phyloP scores from a whole-genome alignment of 2,329 filamentous ascomycete genomes.

The Didymella segeticola region DNA sequence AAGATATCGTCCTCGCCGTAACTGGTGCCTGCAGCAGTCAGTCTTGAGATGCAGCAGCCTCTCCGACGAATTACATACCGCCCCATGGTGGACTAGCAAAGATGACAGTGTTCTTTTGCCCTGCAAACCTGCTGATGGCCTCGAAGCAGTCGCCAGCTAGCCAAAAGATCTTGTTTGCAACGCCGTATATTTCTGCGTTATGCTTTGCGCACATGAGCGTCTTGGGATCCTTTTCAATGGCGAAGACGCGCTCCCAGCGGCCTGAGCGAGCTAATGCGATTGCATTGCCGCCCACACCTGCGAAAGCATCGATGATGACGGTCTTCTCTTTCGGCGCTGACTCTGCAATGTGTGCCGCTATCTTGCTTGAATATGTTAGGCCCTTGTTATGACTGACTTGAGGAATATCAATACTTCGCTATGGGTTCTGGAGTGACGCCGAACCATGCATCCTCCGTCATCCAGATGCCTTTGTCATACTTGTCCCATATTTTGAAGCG shows the following conservation, averaged over 20 bases:
- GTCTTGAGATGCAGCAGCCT: background rate
- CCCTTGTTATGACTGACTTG: too few species aligned
- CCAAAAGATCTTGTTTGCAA: constrained; percentile 81
- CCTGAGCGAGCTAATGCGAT: constrained; percentile 89
- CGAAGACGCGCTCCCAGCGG: constrained; percentile 83
- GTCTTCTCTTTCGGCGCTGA: constrained; percentile 62
- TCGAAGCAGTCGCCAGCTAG: constrained; percentile 87
- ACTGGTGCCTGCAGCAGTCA: constrained; percentile 59
- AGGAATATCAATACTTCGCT: constrained; percentile 66
- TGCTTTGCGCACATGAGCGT: constrained; percentile 89
- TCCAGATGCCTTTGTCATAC: constrained; percentile 86
- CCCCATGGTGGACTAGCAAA: constrained; percentile 79
- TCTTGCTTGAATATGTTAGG: constrained; percentile 60
- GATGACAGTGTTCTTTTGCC: constrained; percentile 63
- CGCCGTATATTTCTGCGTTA: constrained; percentile 86
- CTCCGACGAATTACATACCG: constrained; percentile 56
- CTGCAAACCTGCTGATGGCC: constrained; percentile 63
- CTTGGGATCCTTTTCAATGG: constrained; percentile 81
- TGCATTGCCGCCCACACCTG: constrained; percentile 88
- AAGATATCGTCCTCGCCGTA: constrained; percentile 76
- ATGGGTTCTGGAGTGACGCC: constrained; percentile 94
- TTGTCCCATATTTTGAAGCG: constrained; percentile 84
- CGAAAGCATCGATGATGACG: constrained; percentile 86
- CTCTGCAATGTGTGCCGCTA: constrained; percentile 73
- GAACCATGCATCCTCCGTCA: constrained; percentile 96